Conservation (phyloP, 106 monocot genomes). For the Acanthochlamys bracteata region DNA sequence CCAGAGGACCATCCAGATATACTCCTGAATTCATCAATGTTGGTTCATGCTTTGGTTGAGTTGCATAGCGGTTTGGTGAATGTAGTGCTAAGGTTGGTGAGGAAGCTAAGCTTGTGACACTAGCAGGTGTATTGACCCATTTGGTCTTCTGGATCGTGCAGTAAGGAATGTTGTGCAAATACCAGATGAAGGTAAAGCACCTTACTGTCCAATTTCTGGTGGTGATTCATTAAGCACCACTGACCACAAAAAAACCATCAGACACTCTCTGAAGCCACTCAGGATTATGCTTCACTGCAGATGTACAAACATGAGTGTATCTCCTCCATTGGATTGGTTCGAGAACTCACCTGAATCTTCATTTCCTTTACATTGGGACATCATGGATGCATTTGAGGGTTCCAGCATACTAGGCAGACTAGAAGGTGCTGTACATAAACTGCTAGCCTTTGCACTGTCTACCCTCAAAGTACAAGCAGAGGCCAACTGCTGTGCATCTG, state of each 20-base stretch:
- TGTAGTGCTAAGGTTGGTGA: conserved; percentile 65
- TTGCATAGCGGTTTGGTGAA: conserved; percentile 39
- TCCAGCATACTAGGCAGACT: conserved; percentile 68
- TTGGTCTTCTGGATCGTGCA: conserved; percentile 52
- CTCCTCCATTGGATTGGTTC: conserved; percentile 78
- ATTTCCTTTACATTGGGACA: conserved; percentile 54
- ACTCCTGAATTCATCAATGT: conserved; percentile 66
- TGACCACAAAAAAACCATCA: conserved; percentile 65
- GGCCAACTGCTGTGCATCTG: conserved; percentile 61
- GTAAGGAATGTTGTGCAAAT: conserved; percentile 54
- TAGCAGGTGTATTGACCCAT: conserved; percentile 43
- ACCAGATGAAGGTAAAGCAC: conserved; percentile 69
- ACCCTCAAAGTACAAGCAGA: conserved; percentile 81
- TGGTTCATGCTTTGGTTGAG: conserved; percentile 30
- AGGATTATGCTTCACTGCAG: conserved; percentile 53
- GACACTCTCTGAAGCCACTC: conserved; percentile 48
- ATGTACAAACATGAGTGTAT: conserved; percentile 60
- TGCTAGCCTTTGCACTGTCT: conserved; percentile 77
- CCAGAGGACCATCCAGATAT: conserved; percentile 76
- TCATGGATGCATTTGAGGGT: conserved; percentile 17
- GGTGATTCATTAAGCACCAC: conserved; percentile 74
- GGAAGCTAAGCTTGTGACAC: conserved; percentile 57
- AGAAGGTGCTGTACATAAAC: conserved; percentile 89
- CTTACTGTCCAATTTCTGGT: conserved; percentile 69
- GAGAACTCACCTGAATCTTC: conserved; percentile 51